Base-by-base conservation (phyloP, 1,284 basidiomycete species). In the Moniliella sp. region DNA sequence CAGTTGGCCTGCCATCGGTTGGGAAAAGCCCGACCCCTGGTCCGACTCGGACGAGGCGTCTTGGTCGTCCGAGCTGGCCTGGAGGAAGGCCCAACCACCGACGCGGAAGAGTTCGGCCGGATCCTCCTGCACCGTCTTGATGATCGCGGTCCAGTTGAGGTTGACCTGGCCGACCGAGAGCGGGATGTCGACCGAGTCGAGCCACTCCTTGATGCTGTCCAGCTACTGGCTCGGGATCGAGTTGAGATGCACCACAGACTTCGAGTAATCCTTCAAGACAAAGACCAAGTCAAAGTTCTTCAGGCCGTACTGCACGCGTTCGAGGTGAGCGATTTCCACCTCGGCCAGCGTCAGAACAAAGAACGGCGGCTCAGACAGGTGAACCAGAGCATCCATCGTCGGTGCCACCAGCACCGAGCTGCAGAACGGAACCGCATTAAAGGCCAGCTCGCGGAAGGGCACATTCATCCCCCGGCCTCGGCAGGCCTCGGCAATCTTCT, bases 241-340 rank as follows among this genome's bases (percentile, higher is more conserved):
- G 25, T 49, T 57, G 25, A 59, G 36, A 31, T 53, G 84, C 12
- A 93, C 68, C 0, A 86, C 86, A 3, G 76, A 45, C 48, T 80
- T 81, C 18, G 81, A 78, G 63, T 94, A 94, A 62, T 99, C 91
- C 57, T 80, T 82, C 68, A 93, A 81, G 39, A 99, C 78, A 34
- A 97, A 74, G 13, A 93, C 80, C 60, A 97, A 70, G 68, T 97
- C 91, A 50, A 99, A 99, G 51, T 93, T 86, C 61, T 84, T 91
- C 43, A 97, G 66, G 2, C 81, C 78, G 55, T 91, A 97, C 58
- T 93, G 83, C 4, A 97, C 86, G 62, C 91, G 78, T 62, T 99
- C 91, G 45, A 99, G 64, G 28, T 91, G 93, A 2, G 83, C 86
- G 30, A 94, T 78, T 62, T 97, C 88, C 43, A 97, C 83, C 41